phyloP scores from a whole-genome alignment of 257 asterid genomes.

The Perilla frutescens region DNA sequence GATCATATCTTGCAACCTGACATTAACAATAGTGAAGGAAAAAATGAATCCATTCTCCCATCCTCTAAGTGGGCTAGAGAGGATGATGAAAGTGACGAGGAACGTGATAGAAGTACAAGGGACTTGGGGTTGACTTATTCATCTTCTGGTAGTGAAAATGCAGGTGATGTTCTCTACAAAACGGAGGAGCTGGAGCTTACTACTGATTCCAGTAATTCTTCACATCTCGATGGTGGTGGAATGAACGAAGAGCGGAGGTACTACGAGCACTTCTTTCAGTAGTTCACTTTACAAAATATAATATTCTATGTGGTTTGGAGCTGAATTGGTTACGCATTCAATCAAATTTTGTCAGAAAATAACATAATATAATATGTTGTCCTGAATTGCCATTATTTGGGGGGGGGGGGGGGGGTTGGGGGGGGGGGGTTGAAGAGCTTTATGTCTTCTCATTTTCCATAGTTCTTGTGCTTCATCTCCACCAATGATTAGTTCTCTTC shows the following conservation, averaged over 20 bases:
- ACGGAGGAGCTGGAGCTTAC: constrained; percentile 56
- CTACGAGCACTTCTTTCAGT: constrained; percentile 5
- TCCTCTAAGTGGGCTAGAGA: constrained; percentile 95
- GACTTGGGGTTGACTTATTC: constrained; percentile 85
- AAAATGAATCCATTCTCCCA: constrained; percentile 69
- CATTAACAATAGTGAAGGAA: constrained; percentile 50
- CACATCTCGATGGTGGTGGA: constrained; percentile 62
- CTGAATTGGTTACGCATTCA: constrained; percentile 6
- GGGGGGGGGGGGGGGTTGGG: no score
- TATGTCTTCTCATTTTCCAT: not conserved
- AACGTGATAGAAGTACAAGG: constrained; percentile 57
- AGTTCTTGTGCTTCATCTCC: not conserved
- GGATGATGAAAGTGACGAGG: constrained; percentile 81
- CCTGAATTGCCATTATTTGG: constrained; percentile 5
- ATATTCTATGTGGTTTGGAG: not conserved
- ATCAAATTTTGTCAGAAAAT: not conserved
- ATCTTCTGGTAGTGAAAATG: constrained; percentile 93
- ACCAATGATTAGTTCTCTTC: not conserved
- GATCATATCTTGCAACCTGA: constrained; percentile 45
- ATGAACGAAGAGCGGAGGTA: constrained; percentile 90
- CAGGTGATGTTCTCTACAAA: constrained; percentile 55
- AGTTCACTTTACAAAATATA: constrained; percentile 9
- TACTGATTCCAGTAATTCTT: constrained; percentile 61
- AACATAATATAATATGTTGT: not conserved
- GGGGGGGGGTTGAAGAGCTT: not conserved